Evolutionary conservation across 1,139 yeast species (phyloP), one percentile per base, ranked within the genome.

Genomic region (Blastobotrys illinoisensis): DNA sequence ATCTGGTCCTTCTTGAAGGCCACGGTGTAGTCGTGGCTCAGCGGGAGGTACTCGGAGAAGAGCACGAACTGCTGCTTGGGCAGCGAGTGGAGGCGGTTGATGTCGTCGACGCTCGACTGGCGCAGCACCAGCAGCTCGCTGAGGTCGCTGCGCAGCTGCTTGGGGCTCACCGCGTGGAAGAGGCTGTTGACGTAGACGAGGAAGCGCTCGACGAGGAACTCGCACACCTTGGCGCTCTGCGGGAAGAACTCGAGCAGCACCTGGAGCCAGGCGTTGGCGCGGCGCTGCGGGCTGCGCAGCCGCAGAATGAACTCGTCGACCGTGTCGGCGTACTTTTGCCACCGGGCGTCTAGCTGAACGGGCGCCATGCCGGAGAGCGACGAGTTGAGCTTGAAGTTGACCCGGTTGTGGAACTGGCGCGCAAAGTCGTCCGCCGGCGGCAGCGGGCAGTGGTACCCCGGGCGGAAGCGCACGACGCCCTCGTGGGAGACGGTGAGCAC

Each of bases 1-100:
- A 58, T 50, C 52, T 61, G 54, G 48, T 13, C 19, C 7, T 32
- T 32, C 26, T 14, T 21, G 47, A 24, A 23, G 36, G 9, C 24
- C 18, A 32, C 7, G 36, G 7, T 32, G 16, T 32, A 32, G 40
- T 32, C 40, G 16, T 32, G 40, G 40, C 40, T 32, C 7, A 32
- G 16, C 7, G 40, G 16, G 5, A 32, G 14, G 40, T 32, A 32
- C 16, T 32, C 40, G 7, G 40, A 32, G 40, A 32, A 32, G 40
- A 32, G 4, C 7, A 5, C 7, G 16, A 32, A 32, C 40, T 32
- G 40, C 16, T 32, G 40, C 16, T 32, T 32, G 3, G 14, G 40
- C 16, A 32, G 3, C 13, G 40, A 13, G 16, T 32, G 40, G 16
- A 32, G 5, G 5, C 40, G 40, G 16, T 13, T 32, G 40, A 32